Base-by-base conservation (phyloP, 139 green algal genomes). In the Coelastrella sp. region DNA sequence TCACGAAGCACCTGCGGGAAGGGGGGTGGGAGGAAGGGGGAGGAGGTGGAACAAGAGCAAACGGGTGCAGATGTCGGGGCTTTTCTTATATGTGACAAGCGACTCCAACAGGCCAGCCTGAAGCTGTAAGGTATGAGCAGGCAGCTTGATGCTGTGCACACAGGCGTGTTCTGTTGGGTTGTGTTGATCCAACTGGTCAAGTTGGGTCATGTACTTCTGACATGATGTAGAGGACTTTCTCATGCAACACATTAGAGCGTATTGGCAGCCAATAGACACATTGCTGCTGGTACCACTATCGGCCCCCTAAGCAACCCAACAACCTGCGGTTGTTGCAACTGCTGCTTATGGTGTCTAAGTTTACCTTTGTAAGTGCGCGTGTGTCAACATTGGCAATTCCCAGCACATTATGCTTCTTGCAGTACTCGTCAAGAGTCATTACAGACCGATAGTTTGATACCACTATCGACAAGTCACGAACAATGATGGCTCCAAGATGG, bases 381-480 rank as follows among this genome's bases (percentile, higher is more conserved):
- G 98, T 99, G 95, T 99, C 98, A 6, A 99, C 88, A 63, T 98
- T 96, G 0, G 95, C 91, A 75, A 99, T 97, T 82, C 97, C 97
- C 61, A 97, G 88, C 12, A 97, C 95, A 80, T 92, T 92, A 89
- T 97, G 92, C 84, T 95, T 76, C 86, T 96, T 95, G 60, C 93
- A 92, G 75, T 90, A 93, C 70, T 96, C 95, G 61, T 97, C 94
- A 89, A 99, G 95, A 0, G 95, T 96, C 92, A 96, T 94, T n/a
- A 82, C 93, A 7, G 97, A 96, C 49, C 98, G 96, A 94, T 99
- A 99, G 96, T 99, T 99, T 72, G 96, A 99, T 10, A 99, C 98
- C 0, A 91, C 90, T 70, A 93, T 87, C 35, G 95, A 97, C 7
- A 97, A 92, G 91, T 99, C 95, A 19, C 97, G 94, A 8, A 98